phyloP scores from a whole-genome alignment of 495 filamentous ascomycete species.

The Cudoniella acicularis region DNA sequence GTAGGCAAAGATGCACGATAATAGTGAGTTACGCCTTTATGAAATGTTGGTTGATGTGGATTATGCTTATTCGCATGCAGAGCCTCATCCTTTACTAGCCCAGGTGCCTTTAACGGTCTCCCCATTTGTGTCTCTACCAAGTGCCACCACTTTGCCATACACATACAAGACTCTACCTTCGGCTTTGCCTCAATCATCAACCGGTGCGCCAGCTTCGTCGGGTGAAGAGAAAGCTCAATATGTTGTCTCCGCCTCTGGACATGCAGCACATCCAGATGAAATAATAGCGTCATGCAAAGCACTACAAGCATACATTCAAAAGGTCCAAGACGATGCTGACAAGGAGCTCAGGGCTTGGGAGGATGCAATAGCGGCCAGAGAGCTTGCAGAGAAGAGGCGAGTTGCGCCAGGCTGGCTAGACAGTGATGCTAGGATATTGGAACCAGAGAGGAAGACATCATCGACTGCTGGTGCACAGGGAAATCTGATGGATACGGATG shows the following conservation, averaged over 20 bases:
- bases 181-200: slow-evolving; percentile 74
- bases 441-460: slow-evolving; percentile 55
- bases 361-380: slow-evolving; percentile 63
- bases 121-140: slow-evolving; percentile 88
- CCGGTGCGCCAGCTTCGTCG: slow-evolving; percentile 42
- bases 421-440: slow-evolving; percentile 76
- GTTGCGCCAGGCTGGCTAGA: slow-evolving; percentile 95
- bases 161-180: slow-evolving; percentile 88
- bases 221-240: slow-evolving; percentile 53
- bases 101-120: slow-evolving; percentile 92
- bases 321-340: slow-evolving; percentile 59
- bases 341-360: slow-evolving; percentile 66
- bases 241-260: slow-evolving; percentile 68
- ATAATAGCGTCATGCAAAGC: slow-evolving; percentile 77
- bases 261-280: slow-evolving; percentile 74
- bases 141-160: slow-evolving; percentile 88
- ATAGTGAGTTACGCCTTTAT: slow-evolving; percentile 11
- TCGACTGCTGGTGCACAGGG: slow-evolving; percentile 7
- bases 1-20: slow-evolving; percentile 21
- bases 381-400: slow-evolving; percentile 86
- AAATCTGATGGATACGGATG: slow-evolving; percentile 35
- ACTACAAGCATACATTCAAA: slow-evolving; percentile 68
- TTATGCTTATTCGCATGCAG: slow-evolving; percentile 15
- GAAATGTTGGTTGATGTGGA: too few species aligned
- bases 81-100: slow-evolving; percentile 73